phyloP scores from a whole-genome alignment of 176 grass and related monocot genomes.

The Aegilops longissima region DNA sequence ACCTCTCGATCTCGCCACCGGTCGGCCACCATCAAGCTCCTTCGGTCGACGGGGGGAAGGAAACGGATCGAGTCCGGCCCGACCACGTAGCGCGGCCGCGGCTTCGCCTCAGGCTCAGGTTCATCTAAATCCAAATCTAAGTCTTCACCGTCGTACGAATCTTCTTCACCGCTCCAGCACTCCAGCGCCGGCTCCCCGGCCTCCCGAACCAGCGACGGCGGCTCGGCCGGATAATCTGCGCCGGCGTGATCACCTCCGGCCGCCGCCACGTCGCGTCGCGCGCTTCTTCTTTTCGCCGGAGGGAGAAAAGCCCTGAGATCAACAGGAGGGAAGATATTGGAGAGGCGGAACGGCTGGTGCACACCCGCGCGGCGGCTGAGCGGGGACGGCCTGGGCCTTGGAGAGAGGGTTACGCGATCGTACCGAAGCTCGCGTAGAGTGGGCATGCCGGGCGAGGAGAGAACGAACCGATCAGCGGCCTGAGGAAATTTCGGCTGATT shows the following conservation, averaged over 20 bases:
- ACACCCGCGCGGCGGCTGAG: neutral
- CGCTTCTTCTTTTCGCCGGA: neutral
- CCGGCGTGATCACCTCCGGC: no score
- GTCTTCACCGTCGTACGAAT: neutral
- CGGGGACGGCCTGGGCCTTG: neutral
- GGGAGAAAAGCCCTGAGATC: neutral
- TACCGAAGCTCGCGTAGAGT: neutral
- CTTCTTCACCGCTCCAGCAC: neutral
- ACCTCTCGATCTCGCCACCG: neutral
- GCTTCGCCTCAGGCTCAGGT: neutral
- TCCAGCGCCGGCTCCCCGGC: neutral
- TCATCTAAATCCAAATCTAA: neutral
- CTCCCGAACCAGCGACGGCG: neutral
- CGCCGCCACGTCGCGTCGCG: neutral
- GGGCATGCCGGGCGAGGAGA: neutral
- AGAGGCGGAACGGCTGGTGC: neutral
- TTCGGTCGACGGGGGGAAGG: neutral
- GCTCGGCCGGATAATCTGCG: neutral
- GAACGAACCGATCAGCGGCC: neutral
- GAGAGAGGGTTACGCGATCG: neutral
- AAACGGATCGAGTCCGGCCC: neutral
- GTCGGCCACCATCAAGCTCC: neutral
- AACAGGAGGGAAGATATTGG: neutral
- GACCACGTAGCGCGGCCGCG: neutral
- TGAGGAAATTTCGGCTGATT: no score